Evolutionary conservation across 2,329 filamentous ascomycete species (phyloP).

Genomic region (Ophiocordyceps camponoti-saundersi): DNA sequence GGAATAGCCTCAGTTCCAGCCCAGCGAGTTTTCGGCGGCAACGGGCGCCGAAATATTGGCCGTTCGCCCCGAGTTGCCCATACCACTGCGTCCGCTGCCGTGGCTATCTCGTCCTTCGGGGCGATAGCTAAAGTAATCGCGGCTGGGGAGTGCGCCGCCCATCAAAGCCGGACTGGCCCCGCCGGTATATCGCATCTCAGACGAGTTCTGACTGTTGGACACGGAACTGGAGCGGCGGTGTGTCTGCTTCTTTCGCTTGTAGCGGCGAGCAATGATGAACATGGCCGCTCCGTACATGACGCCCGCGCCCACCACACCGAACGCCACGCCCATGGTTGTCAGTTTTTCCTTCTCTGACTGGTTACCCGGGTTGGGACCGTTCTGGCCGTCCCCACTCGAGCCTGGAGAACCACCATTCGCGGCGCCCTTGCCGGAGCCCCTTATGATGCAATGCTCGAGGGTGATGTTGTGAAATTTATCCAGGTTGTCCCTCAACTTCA

Average conservation of each 20-base stretch:
- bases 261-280: slow-evolving; percentile 81
- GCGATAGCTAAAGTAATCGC: slow-evolving; percentile 37
- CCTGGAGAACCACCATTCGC: slow-evolving; percentile 10
- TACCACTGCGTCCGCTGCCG: slow-evolving; percentile 44
- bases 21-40: slow-evolving; percentile 84
- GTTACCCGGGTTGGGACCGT: not conserved
- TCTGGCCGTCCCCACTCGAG: slow-evolving; percentile 18
- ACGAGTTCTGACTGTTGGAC: slow-evolving; percentile 26
- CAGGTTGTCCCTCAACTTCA: slow-evolving; percentile 49
- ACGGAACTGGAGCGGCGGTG: slow-evolving; percentile 67
- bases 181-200: slow-evolving; percentile 34
- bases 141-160: slow-evolving; percentile 48
- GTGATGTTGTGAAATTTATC: slow-evolving; percentile 50
- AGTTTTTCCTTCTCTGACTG: slow-evolving; percentile 25
- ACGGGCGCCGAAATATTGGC: slow-evolving; percentile 74
- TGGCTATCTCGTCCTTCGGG: slow-evolving; percentile 37
- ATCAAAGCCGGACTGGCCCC: slow-evolving; percentile 44
- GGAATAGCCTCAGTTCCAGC: slow-evolving; percentile 59
- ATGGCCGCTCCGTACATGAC: slow-evolving; percentile 85
- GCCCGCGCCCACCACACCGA: slow-evolving; percentile 61
- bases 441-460: slow-evolving; percentile 18
- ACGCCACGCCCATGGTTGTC: slow-evolving; percentile 52
- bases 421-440: slow-evolving; percentile 16
- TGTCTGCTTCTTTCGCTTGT: slow-evolving; percentile 68
- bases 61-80: slow-evolving; percentile 35